Evolutionary conservation across 768 basidiomycete species (phyloP).

Genomic region (Collybia mongolica): DNA sequence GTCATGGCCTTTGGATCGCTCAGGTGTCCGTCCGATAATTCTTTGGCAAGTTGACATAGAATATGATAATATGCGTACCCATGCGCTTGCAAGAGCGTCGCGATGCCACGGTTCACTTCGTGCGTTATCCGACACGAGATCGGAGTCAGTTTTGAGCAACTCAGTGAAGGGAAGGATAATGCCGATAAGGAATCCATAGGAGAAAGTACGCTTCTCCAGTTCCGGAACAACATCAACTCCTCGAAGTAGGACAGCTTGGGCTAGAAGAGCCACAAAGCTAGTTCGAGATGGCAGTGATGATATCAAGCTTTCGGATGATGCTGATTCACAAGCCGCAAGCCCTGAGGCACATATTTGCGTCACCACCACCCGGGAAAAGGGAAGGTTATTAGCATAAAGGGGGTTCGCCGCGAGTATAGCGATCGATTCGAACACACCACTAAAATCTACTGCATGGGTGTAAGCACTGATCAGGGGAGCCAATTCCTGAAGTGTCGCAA

Average conservation of each 20-base stretch:
- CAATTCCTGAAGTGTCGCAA: slow-evolving; percentile 53
- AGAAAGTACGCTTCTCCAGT: slow-evolving; percentile 53
- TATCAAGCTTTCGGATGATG: slow-evolving; percentile 39
- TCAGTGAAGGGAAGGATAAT: slow-evolving; percentile 63
- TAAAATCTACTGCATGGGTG: slow-evolving; percentile 51
- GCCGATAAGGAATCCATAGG: slow-evolving; percentile 61
- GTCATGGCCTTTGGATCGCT: slow-evolving; percentile 49
- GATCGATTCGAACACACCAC: slow-evolving; percentile 54
- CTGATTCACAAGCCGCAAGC: slow-evolving; percentile 45
- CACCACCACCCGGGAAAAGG: slow-evolving; percentile 47
- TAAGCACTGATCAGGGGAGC: slow-evolving; percentile 54
- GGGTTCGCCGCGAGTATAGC: slow-evolving; percentile 41
- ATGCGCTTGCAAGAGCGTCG: slow-evolving; percentile 44
- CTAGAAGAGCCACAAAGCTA: slow-evolving; percentile 38
- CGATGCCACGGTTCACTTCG: slow-evolving; percentile 46
- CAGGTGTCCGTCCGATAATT: slow-evolving; percentile 20
- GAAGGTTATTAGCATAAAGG: slow-evolving; percentile 47
- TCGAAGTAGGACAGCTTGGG: slow-evolving; percentile 45
- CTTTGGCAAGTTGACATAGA: slow-evolving; percentile 52
- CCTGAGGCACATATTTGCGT: slow-evolving; percentile 44
- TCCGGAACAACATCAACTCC: slow-evolving; percentile 53
- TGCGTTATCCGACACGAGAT: slow-evolving; percentile 38
- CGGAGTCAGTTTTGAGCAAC: slow-evolving; percentile 47
- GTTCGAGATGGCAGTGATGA: slow-evolving; percentile 38
- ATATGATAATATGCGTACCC: slow-evolving; percentile 64